Base-by-base conservation (phyloP, 1,284 basidiomycete species). In the Schizophyllum amplum region DNA sequence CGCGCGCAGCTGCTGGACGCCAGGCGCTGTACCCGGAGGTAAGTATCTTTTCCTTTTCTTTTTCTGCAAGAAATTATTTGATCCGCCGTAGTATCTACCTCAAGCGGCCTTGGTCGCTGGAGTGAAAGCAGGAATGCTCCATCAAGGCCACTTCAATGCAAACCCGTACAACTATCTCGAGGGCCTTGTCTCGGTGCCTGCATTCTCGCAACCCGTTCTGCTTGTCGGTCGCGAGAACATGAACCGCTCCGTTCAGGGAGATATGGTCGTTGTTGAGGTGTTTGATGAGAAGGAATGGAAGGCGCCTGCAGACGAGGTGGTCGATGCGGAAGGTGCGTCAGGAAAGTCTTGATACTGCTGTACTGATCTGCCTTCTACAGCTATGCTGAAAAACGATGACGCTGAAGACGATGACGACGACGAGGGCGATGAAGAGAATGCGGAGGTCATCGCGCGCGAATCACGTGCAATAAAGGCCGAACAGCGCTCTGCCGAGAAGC, bases 81-180 rank as follows among this genome's bases (percentile, higher is more conserved):
- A 33, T 54, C 24, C 56, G 48, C 6, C 23, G 24, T 58, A 98
- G 89, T 96, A 99, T 69, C 76, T 98, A 9, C 79, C 93, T 0
- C 77, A 82, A 25, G 79, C 86, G 1, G 84, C 82, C 0, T 72
- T 98, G 20, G 71, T 84, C 24, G 92, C 94, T 5, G 96, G 94
- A 1, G 78, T 98, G 55, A 95, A 94, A 69, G 87, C 85, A 63
- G 92, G 92, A 0, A 77, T 88, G 53, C 81, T 95, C 9, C 81
- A 94, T 64, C 91, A 96, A 71, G 97, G 97, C 0, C 87, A 94
- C 68, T 99, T 98, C 75, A 95, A 92, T 66, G 92, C 95, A 4
- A 98, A 92, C 65, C 85, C 88, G 60, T 99, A 93, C 76, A 99
- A 99, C 70, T 99, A 96, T 67, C 79, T 98, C 5, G 94, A 98